Conservation (phyloP, 306 rosid species). For the Astragalus membranaceus region DNA sequence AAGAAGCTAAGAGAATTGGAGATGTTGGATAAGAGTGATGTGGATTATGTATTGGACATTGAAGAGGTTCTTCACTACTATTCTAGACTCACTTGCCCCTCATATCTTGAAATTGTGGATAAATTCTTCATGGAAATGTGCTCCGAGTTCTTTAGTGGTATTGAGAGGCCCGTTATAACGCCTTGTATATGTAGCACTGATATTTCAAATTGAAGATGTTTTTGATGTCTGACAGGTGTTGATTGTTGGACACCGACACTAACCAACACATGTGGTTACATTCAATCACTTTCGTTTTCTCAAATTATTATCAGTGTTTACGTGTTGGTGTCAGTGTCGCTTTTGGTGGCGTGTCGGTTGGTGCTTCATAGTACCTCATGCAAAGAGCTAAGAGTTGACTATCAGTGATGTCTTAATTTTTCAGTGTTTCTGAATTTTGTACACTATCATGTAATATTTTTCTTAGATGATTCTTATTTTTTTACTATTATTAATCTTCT, state of each 20-base stretch:
- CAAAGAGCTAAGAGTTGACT: constrained; percentile 1
- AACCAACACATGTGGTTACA: too few species aligned
- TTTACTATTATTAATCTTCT: neutral
- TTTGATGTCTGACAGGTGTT: too few species aligned
- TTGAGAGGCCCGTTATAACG: constrained; percentile 14
- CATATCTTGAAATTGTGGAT: constrained; percentile 71
- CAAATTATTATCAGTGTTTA: too few species aligned
- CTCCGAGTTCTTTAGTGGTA: constrained; percentile 37
- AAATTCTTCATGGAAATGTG: constrained; percentile 66
- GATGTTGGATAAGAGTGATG: constrained; percentile 58
- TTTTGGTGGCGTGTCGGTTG: too few species aligned
- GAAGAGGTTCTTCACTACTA: constrained; percentile 88
- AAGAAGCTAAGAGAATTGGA: constrained; percentile 72
- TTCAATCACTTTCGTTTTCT: too few species aligned
- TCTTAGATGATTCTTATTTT: constrained; percentile 2
- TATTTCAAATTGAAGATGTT: too few species aligned
- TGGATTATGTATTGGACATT: constrained; percentile 70
- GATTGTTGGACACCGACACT: too few species aligned
- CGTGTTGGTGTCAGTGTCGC: too few species aligned
- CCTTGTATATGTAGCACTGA: too few species aligned
- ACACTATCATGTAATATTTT: neutral
- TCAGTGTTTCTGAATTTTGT: constrained; percentile 13
- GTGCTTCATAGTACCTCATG: neutral
- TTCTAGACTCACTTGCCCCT: constrained; percentile 69
- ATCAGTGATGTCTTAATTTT: constrained; percentile 23